Evolutionary conservation across 2,329 filamentous ascomycete species (phyloP).

Genomic region (Beauveria rudraprayagi): DNA sequence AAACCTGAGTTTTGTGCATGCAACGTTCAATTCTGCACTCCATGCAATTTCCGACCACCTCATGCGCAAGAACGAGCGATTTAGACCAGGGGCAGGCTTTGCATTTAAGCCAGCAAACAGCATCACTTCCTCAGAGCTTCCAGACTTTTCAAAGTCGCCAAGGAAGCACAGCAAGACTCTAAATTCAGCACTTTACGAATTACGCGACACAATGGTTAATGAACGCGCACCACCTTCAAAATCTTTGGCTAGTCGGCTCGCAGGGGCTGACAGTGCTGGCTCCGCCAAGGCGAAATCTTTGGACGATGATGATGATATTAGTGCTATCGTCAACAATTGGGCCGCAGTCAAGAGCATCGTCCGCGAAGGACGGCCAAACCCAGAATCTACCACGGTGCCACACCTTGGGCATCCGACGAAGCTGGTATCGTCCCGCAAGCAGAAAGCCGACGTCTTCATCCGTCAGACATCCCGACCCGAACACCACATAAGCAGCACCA

Average conservation of each 20-base stretch:
- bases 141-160: constrained; percentile 15
- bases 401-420: constrained; percentile 33
- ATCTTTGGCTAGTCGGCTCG: constrained; percentile 27
- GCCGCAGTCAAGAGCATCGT: constrained; percentile 20
- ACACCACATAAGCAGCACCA: constrained; percentile 42
- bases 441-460: constrained; percentile 48
- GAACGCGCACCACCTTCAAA: constrained; percentile 37
- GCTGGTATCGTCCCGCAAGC: constrained; percentile 43
- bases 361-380: constrained; percentile 14
- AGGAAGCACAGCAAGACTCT: constrained; percentile 7
- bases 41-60: neutral
- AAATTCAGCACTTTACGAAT: constrained; percentile 15
- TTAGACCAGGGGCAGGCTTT: constrained; percentile 24
- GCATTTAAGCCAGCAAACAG: constrained; percentile 25
- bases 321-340: constrained; percentile 24
- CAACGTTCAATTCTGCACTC: constrained; percentile 10
- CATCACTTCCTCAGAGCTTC: constrained; percentile 18
- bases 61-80: constrained; percentile 15
- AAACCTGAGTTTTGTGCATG: constrained; percentile 11
- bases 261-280: constrained; percentile 21
- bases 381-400: constrained; percentile 18
- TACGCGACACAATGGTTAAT: constrained; percentile 34
- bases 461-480: constrained; percentile 48
- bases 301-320: constrained; percentile 24
- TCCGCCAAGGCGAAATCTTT: neutral